Evolutionary conservation across 176 grass and related monocot species (phyloP).

Genomic region (Hyparrhenia diplandra): DNA sequence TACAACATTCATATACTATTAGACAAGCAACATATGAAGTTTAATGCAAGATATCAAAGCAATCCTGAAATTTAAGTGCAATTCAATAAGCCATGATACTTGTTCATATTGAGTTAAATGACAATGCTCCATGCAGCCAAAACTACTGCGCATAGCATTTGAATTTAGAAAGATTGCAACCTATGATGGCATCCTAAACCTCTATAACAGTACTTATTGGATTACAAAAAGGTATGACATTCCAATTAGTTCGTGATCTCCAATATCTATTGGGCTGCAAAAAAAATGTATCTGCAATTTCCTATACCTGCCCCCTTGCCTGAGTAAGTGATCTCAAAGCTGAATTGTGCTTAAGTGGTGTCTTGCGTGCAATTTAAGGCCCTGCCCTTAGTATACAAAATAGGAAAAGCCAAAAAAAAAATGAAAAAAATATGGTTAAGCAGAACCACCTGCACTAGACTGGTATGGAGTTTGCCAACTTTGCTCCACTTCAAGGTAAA

Average conservation of each 20-base stretch:
- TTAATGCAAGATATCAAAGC: background rate
- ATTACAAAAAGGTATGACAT: background rate
- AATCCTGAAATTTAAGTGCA: background rate
- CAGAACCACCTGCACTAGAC: slow-evolving; percentile 61
- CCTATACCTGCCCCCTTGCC: background rate
- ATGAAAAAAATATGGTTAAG: background rate
- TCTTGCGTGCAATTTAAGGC: background rate
- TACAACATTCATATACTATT: slow-evolving; percentile 13
- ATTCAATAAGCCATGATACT: background rate
- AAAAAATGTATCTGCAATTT: background rate
- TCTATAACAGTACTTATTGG: background rate
- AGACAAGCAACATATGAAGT: slow-evolving; percentile 12
- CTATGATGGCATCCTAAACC: background rate
- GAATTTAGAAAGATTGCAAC: background rate
- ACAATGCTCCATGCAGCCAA: background rate
- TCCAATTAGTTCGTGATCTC: background rate
- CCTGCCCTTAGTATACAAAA: background rate
- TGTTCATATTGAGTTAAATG: background rate
- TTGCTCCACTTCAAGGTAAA: slow-evolving; percentile 79
- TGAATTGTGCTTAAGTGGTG: background rate
- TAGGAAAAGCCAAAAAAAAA: background rate
- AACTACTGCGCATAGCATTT: background rate
- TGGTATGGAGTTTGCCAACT: slow-evolving; percentile 83
- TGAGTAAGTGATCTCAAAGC: background rate
- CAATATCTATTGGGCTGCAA: background rate